phyloP scores from a whole-genome alignment of 768 basidiomycete genomes.

The Boletus subparvulus region DNA sequence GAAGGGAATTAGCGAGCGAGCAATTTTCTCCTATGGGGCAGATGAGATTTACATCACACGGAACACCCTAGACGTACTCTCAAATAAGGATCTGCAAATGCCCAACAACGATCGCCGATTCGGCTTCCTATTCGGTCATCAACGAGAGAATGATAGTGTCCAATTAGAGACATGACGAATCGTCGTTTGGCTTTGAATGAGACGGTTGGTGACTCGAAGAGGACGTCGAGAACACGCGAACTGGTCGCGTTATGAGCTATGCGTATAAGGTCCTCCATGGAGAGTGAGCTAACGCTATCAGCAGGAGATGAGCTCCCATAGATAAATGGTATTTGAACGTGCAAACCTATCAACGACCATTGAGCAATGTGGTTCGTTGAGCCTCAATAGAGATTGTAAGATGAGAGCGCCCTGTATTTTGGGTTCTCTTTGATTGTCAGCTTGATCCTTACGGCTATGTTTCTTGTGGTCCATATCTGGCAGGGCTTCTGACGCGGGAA shows the following conservation, averaged over 20 bases:
- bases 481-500: slow-evolving; percentile 7
- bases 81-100: slow-evolving; percentile 86
- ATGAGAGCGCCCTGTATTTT: slow-evolving; percentile 84
- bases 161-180: slow-evolving; percentile 74
- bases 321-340: background rate
- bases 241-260: slow-evolving; percentile 66
- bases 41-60: slow-evolving; percentile 5
- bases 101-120: slow-evolving; percentile 90
- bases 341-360: slow-evolving; percentile 68
- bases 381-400: slow-evolving; percentile 75
- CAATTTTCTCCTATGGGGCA: slow-evolving; percentile 80
- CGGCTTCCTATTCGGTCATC: slow-evolving; percentile 91
- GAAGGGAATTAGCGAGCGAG: slow-evolving; percentile 69
- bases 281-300: slow-evolving; percentile 56
- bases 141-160: slow-evolving; percentile 75
- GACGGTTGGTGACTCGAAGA: slow-evolving; percentile 69
- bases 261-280: slow-evolving; percentile 56
- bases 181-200: slow-evolving; percentile 62
- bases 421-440: slow-evolving; percentile 50
- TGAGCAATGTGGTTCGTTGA: slow-evolving; percentile 65
- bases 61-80: slow-evolving; percentile 51
- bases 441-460: slow-evolving; percentile 15
- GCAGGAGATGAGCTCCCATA: slow-evolving; percentile 5
- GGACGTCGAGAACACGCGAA: slow-evolving; percentile 76
- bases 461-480: slow-evolving; percentile 13